Evolutionary conservation across 495 filamentous ascomycete genomes (phyloP).

Genomic region (Daldinia loculata): DNA sequence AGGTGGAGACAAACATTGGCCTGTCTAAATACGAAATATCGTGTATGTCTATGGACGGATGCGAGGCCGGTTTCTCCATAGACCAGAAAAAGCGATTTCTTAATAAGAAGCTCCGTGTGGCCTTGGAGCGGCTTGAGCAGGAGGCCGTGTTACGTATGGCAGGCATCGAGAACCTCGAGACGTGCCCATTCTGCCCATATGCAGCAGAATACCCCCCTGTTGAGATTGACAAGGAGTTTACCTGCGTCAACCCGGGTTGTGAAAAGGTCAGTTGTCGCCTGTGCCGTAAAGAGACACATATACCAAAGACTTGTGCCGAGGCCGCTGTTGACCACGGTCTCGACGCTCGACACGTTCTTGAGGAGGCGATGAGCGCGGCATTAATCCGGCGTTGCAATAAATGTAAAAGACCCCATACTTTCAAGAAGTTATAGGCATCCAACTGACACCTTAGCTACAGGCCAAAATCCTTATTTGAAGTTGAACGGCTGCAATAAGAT

Average conservation of each 20-base stretch:
- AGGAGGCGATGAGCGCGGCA: slow-evolving; percentile 85
- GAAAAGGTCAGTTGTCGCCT: slow-evolving; percentile 74
- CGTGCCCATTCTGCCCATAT: slow-evolving; percentile 85
- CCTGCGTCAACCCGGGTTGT: slow-evolving; percentile 73
- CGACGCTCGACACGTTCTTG: slow-evolving; percentile 70
- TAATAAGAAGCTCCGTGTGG: slow-evolving; percentile 60
- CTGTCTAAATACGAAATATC: slow-evolving; percentile 66
- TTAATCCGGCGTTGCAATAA: slow-evolving; percentile 79
- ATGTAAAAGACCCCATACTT: slow-evolving; percentile 48
- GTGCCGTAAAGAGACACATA: slow-evolving; percentile 76
- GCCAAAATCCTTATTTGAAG: slow-evolving; percentile 73
- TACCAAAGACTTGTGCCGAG: slow-evolving; percentile 78
- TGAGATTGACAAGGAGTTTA: slow-evolving; percentile 78
- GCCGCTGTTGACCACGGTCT: slow-evolving; percentile 63
- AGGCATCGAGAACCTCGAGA: slow-evolving; percentile 69
- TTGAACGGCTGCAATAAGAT: slow-evolving; percentile 87
- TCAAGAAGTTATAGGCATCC: neutral
- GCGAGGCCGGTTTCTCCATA: slow-evolving; percentile 52
- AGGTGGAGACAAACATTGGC: slow-evolving; percentile 74
- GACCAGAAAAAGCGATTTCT: slow-evolving; percentile 65
- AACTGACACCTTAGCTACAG: slow-evolving; percentile 49
- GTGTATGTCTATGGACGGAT: slow-evolving; percentile 62
- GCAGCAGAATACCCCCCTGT: slow-evolving; percentile 74
- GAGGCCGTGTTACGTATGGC: slow-evolving; percentile 71
- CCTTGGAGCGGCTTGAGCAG: slow-evolving; percentile 74